Conservation (phyloP, 495 filamentous ascomycete species). For the Aspergillus avenaceus region DNA sequence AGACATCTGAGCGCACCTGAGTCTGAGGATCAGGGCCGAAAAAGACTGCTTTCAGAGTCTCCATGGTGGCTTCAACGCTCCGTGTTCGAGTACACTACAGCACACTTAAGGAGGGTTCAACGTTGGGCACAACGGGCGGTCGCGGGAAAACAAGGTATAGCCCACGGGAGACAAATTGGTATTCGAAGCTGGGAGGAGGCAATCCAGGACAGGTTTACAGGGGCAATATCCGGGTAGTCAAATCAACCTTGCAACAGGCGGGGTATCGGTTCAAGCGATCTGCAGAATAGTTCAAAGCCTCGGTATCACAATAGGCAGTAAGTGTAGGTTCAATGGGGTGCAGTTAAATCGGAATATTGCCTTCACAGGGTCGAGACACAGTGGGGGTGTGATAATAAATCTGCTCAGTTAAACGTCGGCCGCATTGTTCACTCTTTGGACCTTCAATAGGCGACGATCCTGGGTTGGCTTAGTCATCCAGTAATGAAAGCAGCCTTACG, state of each 20-base stretch:
- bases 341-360: no score
- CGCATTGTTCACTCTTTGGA: neutral
- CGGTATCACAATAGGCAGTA: neutral
- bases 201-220: neutral
- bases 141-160: no score
- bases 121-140: neutral
- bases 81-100: neutral
- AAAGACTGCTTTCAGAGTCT: slow-evolving; percentile 81
- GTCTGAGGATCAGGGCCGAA: slow-evolving; percentile 88
- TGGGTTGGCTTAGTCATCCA: neutral
- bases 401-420: neutral
- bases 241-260: neutral
- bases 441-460: neutral
- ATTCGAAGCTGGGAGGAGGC: no score
- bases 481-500: neutral
- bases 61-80: slow-evolving; percentile 56
- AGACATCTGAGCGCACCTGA: slow-evolving; percentile 55
- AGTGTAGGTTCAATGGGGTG: neutral
- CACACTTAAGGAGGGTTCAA: neutral
- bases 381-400: neutral
- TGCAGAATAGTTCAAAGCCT: neutral
- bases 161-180: no score
- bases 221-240: no score
- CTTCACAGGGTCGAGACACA: neutral
- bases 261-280: neutral